These are phyloP conservation scores for Vachellia pachyceras DNA, from an alignment of 306 rosid genomes.

Conservation along the genomic window DNA sequence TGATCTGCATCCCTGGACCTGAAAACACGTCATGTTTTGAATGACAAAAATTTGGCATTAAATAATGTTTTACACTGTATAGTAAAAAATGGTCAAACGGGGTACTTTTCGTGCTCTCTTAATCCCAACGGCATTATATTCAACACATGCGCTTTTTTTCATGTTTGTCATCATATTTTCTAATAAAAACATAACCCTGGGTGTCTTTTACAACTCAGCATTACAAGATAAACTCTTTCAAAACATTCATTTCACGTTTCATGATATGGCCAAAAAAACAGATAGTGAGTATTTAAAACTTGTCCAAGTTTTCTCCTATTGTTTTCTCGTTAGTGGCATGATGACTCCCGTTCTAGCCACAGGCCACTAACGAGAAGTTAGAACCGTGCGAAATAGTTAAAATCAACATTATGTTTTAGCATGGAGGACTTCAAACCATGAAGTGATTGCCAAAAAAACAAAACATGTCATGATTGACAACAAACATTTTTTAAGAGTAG, in stretches of 20 bases:
- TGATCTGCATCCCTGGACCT: slow-evolving; percentile 80
- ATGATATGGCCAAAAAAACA: neutral
- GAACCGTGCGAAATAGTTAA: neutral
- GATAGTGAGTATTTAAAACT: neutral
- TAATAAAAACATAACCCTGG: neutral
- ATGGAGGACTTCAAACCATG: neutral
- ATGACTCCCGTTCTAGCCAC: neutral
- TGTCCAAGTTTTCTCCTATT: neutral
- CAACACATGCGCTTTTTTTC: neutral
- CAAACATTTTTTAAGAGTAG: neutral
- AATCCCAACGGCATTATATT: neutral
- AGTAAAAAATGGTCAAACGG: neutral
- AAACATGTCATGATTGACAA: neutral
- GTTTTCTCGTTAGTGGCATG: neutral
- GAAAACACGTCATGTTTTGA: slow-evolving; percentile 38
- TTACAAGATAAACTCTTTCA: neutral
- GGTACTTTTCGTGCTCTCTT: neutral
- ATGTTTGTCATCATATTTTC: neutral
- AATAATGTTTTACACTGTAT: neutral
- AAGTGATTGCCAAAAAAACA: no score
- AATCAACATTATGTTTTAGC: neutral
- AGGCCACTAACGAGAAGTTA: neutral
- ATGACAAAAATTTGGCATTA: slow-evolving; percentile 24
- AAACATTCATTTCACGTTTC: neutral
- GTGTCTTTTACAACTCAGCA: neutral